Base-by-base conservation (phyloP, 345 rosid species). In the Balakata baccata region DNA sequence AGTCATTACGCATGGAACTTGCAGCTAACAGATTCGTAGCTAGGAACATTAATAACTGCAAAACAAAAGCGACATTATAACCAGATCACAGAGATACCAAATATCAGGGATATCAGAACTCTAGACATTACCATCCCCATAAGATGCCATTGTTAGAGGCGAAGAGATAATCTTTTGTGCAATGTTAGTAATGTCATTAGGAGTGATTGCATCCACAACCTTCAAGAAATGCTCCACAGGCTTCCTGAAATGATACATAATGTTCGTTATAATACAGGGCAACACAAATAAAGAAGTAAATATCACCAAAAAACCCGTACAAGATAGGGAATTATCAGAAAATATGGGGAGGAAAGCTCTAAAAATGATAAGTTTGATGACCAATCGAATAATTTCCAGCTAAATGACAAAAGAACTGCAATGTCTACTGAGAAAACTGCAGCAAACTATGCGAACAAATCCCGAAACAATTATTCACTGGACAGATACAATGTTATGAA, bases 111-210 rank as follows among this genome's bases (percentile, higher is more conserved):
- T 34, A 34, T 12, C 14, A n/a, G 41, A 22, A 38, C 43, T 41
- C 3, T 37, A 18, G 45, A 16, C 12, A 72, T 78, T 87, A 95
- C 99, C 98, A 69, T 95, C 97, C 25, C 98, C 97, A 5, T 86
- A 86, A 39, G 93, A 84, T 37, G 92, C 98, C 93, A 95, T 87
- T 69, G 98, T 87, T 68, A 95, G 84, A 68, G 97, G 96, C 16
- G 90, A 89, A 4, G 96, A 84, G n/a, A 95, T 80, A 29, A 95
- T 71, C 83, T 82, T 84, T 72, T 75, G 70, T 71, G 89, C 89
- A 51, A 89, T 76, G 18, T 71, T 67, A 23, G 86, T 11, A 54
- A 92, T 86, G 80, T 91, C 97, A 39, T 81, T 78, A 75, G 83
- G 71, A 11, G 89, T 89, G 61, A 95, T 78, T 75, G 80, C 80